Percentiles rank a stretch among this genome's conserved stretches.
Conservation (phyloP, 495 filamentous ascomycete genomes). For the Bacidia gigantensis region DNA sequence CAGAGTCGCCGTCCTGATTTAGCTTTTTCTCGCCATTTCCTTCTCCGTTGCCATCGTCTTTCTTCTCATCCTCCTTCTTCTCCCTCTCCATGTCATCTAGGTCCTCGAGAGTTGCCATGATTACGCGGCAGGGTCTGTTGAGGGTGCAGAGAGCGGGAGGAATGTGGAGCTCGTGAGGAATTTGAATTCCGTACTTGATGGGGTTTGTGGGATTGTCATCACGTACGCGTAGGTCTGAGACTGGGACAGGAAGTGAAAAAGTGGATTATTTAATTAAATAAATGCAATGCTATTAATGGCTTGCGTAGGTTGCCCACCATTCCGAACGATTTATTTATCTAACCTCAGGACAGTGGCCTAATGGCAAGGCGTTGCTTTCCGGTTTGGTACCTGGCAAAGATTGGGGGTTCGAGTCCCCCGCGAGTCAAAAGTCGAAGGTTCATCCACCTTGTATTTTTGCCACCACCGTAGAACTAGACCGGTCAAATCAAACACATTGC, state of each 20-base stretch:
- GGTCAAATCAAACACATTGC: too few relatives aligned
- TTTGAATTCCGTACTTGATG: too few relatives aligned
- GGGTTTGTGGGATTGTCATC: too few relatives aligned
- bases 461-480: background rate
- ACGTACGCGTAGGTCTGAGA: too few relatives aligned
- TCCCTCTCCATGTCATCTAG: slow-evolving; percentile 68
- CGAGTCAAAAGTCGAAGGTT: background rate
- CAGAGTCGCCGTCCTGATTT: slow-evolving; percentile 56
- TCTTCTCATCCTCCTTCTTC: slow-evolving; percentile 63
- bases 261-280: background rate
- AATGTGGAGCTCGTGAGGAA: too few relatives aligned
- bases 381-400: slow-evolving; percentile 25
- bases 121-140: too few relatives aligned
- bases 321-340: background rate
- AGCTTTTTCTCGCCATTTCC: slow-evolving; percentile 43
- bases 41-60: slow-evolving; percentile 39
- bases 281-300: background rate
- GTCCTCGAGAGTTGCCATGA: slow-evolving; percentile 79
- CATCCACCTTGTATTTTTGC: background rate
- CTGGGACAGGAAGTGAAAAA: background rate
- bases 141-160: too few relatives aligned
- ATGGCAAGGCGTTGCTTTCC: slow-evolving; percentile 25
- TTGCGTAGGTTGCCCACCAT: background rate
- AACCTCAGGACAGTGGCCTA: slow-evolving; percentile 13
- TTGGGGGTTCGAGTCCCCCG: slow-evolving; percentile 21